Conservation (phyloP, 345 rosid species). For the Ricinus communis region DNA sequence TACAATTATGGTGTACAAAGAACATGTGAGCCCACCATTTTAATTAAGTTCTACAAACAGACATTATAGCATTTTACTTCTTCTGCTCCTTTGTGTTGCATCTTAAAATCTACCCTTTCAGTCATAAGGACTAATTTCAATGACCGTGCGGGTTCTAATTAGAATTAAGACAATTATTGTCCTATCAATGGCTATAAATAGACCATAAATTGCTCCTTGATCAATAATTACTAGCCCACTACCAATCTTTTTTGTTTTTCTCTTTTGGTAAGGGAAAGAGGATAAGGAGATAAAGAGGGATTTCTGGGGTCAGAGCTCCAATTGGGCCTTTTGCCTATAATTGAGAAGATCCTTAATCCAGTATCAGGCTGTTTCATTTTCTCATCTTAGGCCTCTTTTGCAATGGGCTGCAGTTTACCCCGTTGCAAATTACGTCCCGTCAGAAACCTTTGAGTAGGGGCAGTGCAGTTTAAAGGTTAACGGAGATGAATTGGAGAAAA, state of each 20-base stretch:
- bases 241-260: too few relatives aligned
- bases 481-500: too few relatives aligned
- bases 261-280: too few relatives aligned
- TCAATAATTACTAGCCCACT: background rate
- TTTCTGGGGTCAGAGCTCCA: too few relatives aligned
- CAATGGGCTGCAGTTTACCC: too few relatives aligned
- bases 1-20: slow-evolving; percentile 17
- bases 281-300: too few relatives aligned
- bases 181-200: background rate
- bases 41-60: background rate
- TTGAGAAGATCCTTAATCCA: too few relatives aligned
- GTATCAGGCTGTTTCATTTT: too few relatives aligned
- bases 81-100: background rate
- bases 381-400: too few relatives aligned
- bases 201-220: background rate
- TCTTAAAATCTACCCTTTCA: background rate
- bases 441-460: background rate
- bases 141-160: background rate
- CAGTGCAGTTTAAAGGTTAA: too few relatives aligned
- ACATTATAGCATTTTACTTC: slow-evolving; percentile 4
- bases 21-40: slow-evolving; percentile 32
- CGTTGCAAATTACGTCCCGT: background rate
- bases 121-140: too few relatives aligned
- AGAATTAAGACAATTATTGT: background rate
- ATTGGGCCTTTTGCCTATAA: too few relatives aligned